Base-by-base conservation (phyloP, 2,329 filamentous ascomycete genomes). In the Coniochaeta pulveracea region DNA sequence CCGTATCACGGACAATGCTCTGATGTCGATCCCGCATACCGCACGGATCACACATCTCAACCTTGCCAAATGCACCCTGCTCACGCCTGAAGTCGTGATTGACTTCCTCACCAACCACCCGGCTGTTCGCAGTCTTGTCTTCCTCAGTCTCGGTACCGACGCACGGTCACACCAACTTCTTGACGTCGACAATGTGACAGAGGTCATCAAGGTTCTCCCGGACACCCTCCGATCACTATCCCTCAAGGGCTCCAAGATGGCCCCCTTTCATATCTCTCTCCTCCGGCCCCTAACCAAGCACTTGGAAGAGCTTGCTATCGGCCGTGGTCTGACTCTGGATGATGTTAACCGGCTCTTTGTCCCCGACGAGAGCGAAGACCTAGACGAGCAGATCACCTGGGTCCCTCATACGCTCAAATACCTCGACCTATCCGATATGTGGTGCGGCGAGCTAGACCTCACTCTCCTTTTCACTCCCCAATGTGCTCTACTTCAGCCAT, bases 21-120 rank as follows among this genome's bases (percentile, higher is more conserved):
- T 91, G 11, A 61, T 70, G 44, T 74, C 73, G 14, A 82, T 89
- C 40, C 81, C 83, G 1, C 50, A 64, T n/a, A 77, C 77, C 4
- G 83, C 84, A 9, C 65, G 63, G 40, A 68, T 89, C 42, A 86
- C 80, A 1, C 84, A 91, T 50, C 61, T 91, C 34, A 88, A 85
- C 47, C 59, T 91, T 29, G 75, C 80, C 41, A 84, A 82, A 55
- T 89, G 84, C 62, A 76, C 72, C 34, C 66, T 74, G 34, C 64
- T 91, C 34, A 72, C 73, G 8, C 76, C 81, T 1, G 60, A 71
- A 10, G 69, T 61, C 7, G 72, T 89, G 11, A 73, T 85, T 40
- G 64, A 78, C 37, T 88, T 89, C 49, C 55, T 89, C 38, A 65
- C 69, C 10, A 71, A 69, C 18, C 83, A 89, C 48, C 79, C 81